A percentile compares a stretch with the other conserved stretches of the same genome.
phyloP scores from a whole-genome alignment of 1,139 yeast genomes.

The Yamadazyma aaseri region DNA sequence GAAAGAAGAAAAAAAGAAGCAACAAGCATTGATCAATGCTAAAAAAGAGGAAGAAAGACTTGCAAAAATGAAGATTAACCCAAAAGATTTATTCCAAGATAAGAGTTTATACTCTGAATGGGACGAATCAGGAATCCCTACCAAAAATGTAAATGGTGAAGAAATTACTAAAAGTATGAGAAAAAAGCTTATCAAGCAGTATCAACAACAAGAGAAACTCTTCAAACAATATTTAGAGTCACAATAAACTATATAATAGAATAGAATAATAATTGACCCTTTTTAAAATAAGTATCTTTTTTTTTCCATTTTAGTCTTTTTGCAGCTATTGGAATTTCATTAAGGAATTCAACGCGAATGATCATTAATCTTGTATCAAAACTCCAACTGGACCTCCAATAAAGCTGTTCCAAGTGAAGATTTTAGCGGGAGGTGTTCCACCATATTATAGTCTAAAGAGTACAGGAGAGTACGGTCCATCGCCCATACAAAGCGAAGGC shows the following conservation, averaged over 20 bases:
- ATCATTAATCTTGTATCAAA: too few species aligned
- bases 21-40: constrained; percentile 43
- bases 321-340: too few species aligned
- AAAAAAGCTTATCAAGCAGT: constrained; percentile 77
- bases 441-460: too few species aligned
- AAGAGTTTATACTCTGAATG: constrained; percentile 61
- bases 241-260: constrained; percentile 1
- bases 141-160: constrained; percentile 72
- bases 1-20: constrained; percentile 40
- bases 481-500: too few species aligned
- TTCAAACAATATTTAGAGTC: constrained; percentile 58
- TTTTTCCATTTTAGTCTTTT: constrained; percentile 1
- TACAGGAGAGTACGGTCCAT: too few species aligned
- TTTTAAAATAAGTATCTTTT: neutral
- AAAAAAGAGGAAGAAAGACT: constrained; percentile 64
- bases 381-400: too few species aligned
- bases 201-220: constrained; percentile 78
- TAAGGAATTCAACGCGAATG: too few species aligned
- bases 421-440: too few species aligned
- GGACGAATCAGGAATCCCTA: constrained; percentile 86
- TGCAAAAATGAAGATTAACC: constrained; percentile 69
- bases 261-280: neutral
- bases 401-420: too few species aligned
- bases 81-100: constrained; percentile 69
- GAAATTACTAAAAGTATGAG: constrained; percentile 84